These are phyloP conservation scores for Prunus mira DNA, from an alignment of 306 rosid genomes.

Conservation along the genomic window DNA sequence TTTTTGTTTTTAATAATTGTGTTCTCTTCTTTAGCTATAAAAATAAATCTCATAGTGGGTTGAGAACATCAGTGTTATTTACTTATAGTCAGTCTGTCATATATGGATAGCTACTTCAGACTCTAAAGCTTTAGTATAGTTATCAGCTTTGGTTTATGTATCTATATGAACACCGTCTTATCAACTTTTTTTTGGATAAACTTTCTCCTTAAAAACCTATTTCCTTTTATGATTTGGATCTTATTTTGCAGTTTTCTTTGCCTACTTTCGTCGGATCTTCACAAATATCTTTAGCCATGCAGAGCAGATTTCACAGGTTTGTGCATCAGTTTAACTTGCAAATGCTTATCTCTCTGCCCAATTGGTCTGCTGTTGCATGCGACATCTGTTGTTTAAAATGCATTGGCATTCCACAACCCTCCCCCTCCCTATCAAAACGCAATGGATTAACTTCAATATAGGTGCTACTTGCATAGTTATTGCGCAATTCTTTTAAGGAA, in stretches of 20 bases:
- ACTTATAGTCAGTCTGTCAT: neutral
- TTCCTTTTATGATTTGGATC: slow-evolving; percentile 1
- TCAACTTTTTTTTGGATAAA: slow-evolving; percentile 3
- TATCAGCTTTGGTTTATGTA: neutral
- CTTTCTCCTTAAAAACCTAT: neutral
- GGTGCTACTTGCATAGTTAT: neutral
- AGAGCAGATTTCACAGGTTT: slow-evolving; percentile 96
- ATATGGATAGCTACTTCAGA: neutral
- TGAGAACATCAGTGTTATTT: neutral
- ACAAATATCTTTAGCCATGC: slow-evolving; percentile 90
- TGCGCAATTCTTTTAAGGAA: neutral
- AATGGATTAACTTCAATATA: neutral
- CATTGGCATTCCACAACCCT: neutral
- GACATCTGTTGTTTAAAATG: neutral
- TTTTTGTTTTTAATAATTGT: neutral
- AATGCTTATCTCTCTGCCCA: neutral
- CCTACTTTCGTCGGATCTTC: slow-evolving; percentile 86
- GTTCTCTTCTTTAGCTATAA: slow-evolving; percentile 4
- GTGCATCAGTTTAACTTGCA: slow-evolving; percentile 3
- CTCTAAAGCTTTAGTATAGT: neutral
- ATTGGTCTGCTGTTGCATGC: neutral
- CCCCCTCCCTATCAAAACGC: neutral
- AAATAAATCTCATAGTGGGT: neutral
- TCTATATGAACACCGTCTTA: neutral
- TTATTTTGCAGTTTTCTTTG: slow-evolving; percentile 66